Base-by-base conservation (phyloP, 352 stramenopile species). In the Pythium aphanidermatum region DNA sequence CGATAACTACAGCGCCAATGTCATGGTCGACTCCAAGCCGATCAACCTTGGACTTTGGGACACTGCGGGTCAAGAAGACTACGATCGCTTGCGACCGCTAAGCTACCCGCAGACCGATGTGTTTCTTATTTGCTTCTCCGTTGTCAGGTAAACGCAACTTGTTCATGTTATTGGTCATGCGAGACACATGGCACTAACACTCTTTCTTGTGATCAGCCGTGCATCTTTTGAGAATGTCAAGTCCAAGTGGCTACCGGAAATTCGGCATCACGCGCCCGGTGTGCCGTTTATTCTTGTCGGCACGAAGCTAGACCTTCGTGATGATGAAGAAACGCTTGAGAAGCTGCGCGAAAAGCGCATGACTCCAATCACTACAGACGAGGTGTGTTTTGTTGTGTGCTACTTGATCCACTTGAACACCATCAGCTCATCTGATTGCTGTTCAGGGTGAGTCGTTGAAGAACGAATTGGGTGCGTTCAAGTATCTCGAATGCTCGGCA, bases 31-130 rank as follows among this genome's bases (percentile, higher is more conserved):
- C 56, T 83, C 79, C 57, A 93, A 95, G 55, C 93, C 92, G 25
- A 96, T 98, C 63, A 98, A 97, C 65, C 63, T 98, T 20, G 92
- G 92, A 24, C 72, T 98, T 13, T 98, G 95, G 95, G 95, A 98
- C 82, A 98, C 95, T 2, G 95, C 94, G 14, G 94, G 95, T 34
- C 93, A 98, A 64, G 94, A 98, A 54, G 95, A 98, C 72, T 98
- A 98, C 65, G 95, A 98, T 58, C 82, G 92, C 23, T 60, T 98
- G 44, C 83, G 95, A 25, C 92, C 93, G 39, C 66, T 98, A 34
- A 97, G 83, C 47, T 98, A 98, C 68, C 93, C 93, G 11, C 86
- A 97, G 65, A 98, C 95, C 16, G 90, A 98, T 50, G 90, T 98
- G 14, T 98, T 98, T 48, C 72, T 98, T 23, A 88, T 98, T 52